Evolutionary conservation across 1,139 yeast genomes (phyloP), one percentile per base, ranked within the genome.

Genomic region (Pichia terricola): DNA sequence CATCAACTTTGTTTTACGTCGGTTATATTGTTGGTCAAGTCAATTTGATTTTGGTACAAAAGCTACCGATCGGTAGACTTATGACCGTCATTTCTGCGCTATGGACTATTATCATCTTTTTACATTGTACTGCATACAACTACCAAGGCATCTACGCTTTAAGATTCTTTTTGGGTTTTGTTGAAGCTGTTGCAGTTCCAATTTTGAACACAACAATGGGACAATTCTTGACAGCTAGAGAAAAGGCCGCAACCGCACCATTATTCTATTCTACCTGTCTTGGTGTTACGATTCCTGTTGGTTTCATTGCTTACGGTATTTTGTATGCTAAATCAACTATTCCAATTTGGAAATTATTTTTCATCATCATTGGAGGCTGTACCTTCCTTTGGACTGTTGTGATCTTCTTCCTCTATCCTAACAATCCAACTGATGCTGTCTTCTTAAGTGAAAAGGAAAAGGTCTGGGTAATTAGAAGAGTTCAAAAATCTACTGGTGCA

Each of bases 1-100:
- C 64, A 26, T 65, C 66, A 38, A 61, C 73, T 11, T 62, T 72
- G 5, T 73, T 73, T 48, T 73, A 73, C 52, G 56, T 67, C 38
- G 76, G 75, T 7, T 70, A 66, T 43, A 50, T 62, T 25, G 50
- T 65, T 38, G 71, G 70, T 30, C 70, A 67, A 50, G 28, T 63
- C 4, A 53, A 53, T 30, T 43, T 53, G 8, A 32, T 62, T 41
- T 40, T 54, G 6, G 54, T 54, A n/a, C 73, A 70, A 54, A 58
- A 57, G 40, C 50, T 64, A 28, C 67, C 66, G 5, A 55, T 67
- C 32, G 63, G 64, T 2, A 59, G 58, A 42, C 53, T 63, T 2
- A 48, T 62, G 27, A 52, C 65, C 1, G 43, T 38, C 3, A 52
- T 61, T 40, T 49, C 62, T 16, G 47, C 63, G 11, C 5, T 52